phyloP scores from a whole-genome alignment of 2,329 filamentous ascomycete genomes.

The Rutstroemia sp. region DNA sequence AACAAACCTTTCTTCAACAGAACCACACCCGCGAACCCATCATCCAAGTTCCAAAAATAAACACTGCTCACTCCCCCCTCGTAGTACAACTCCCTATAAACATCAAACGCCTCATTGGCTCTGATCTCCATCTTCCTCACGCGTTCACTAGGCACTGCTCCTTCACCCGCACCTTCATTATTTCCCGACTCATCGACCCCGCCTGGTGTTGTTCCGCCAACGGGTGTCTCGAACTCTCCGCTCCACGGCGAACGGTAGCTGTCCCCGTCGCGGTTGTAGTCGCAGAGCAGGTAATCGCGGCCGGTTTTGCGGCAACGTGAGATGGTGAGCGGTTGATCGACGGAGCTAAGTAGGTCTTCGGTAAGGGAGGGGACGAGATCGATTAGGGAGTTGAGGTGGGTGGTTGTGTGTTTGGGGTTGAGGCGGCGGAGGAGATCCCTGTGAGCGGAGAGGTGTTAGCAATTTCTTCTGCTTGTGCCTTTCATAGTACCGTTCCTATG shows the following conservation, averaged over 20 bases:
- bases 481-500: not conserved
- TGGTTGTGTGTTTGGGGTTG: constrained; percentile 84
- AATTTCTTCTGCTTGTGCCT: not conserved
- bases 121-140: constrained; percentile 90
- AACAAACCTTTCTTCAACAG: constrained; percentile 78
- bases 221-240: constrained; percentile 92
- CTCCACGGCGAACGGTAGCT: constrained; percentile 98
- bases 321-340: constrained; percentile 88
- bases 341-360: constrained; percentile 94
- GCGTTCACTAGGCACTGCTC: constrained; percentile 80
- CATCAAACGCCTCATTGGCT: constrained; percentile 93
- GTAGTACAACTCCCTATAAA: constrained; percentile 94
- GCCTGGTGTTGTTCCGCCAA: constrained; percentile 55
- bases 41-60: constrained; percentile 97
- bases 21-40: constrained; percentile 94
- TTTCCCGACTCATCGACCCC: constrained; percentile 42
- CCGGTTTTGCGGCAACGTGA: constrained; percentile 81
- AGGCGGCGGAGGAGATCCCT: constrained; percentile 98
- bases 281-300: constrained; percentile 94
- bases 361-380: constrained; percentile 82
- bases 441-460: constrained; percentile 9
- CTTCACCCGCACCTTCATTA: constrained; percentile 60
- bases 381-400: constrained; percentile 85
- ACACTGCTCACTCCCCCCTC: constrained; percentile 94
- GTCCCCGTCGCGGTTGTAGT: constrained; percentile 99